Evolutionary conservation across 208 protist genomes (phyloP).

Genomic region (Borovskyia barvae): DNA sequence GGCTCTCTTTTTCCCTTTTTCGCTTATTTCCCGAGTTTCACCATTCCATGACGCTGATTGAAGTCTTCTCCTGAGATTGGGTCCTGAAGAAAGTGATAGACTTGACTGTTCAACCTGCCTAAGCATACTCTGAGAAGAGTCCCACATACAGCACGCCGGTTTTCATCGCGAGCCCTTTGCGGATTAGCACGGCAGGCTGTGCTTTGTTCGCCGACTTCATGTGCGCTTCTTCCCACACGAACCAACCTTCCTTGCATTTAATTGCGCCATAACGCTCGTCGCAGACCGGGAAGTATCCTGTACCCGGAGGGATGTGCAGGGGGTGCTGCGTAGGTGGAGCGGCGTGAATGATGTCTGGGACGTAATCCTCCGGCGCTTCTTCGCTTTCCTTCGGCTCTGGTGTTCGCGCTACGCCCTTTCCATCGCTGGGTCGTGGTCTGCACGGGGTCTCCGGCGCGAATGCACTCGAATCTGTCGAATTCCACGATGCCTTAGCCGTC

Average conservation of each 20-base stretch:
- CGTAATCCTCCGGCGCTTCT: constrained; percentile 34
- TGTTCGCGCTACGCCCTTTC: background rate
- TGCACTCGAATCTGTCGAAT: too few relatives aligned
- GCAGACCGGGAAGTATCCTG: constrained; percentile 71
- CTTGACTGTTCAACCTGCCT: background rate
- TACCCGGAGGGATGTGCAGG: constrained; percentile 58
- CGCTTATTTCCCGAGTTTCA: background rate
- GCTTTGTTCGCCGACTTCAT: constrained; percentile 50
- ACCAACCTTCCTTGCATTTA: constrained; percentile 75
- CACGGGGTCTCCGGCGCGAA: too few relatives aligned
- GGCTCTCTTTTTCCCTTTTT: background rate
- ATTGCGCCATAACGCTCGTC: constrained; percentile 65
- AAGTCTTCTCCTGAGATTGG: too few relatives aligned
- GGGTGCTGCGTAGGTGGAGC: constrained; percentile 19
- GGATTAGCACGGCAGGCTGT: constrained; percentile 65
- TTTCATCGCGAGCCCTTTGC: constrained; percentile 86
- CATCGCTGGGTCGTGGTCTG: background rate
- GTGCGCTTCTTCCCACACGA: constrained; percentile 68
- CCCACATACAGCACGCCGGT: constrained; percentile 64
- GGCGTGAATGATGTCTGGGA: constrained; percentile 44
- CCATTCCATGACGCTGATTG: too few relatives aligned
- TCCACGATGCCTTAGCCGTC: too few relatives aligned
- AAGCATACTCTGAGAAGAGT: constrained; percentile 67
- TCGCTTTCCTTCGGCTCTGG: constrained; percentile 24
- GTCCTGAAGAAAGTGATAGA: background rate